A percentile compares a stretch with the other conserved stretches of the same genome.
phyloP scores from a whole-genome alignment of 768 basidiomycete species.

The Hemileccinum rubropunctum region DNA sequence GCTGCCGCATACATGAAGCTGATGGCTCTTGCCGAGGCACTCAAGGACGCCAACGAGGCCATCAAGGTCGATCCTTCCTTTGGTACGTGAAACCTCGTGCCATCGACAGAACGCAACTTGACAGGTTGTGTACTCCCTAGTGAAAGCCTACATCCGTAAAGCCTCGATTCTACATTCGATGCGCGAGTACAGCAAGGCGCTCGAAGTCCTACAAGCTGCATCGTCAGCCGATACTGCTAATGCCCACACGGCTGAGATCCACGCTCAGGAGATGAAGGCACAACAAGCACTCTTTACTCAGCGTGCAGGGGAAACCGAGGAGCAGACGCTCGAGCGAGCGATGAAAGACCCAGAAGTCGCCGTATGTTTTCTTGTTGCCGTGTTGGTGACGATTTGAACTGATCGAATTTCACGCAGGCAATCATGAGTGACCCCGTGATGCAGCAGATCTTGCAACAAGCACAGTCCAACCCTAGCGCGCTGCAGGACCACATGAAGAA shows the following conservation, averaged over 20 bases:
- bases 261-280: slow-evolving; percentile 74
- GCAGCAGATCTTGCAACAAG: slow-evolving; percentile 94
- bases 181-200: slow-evolving; percentile 87
- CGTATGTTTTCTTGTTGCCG: slow-evolving; percentile 44
- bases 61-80: slow-evolving; percentile 89
- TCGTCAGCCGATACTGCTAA: slow-evolving; percentile 73
- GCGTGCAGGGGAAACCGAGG: slow-evolving; percentile 82
- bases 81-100: slow-evolving; percentile 42
- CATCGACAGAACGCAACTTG: neutral
- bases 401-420: slow-evolving; percentile 39
- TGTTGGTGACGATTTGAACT: neutral
- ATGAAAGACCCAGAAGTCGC: slow-evolving; percentile 98
- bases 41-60: slow-evolving; percentile 93
- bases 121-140: slow-evolving; percentile 24
- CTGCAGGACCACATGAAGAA: slow-evolving; percentile 98
- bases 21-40: slow-evolving; percentile 87
- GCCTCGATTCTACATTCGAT: slow-evolving; percentile 80
- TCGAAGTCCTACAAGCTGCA: slow-evolving; percentile 80
- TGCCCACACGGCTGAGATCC: slow-evolving; percentile 83
- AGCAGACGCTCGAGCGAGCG: slow-evolving; percentile 88
- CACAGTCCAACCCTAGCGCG: slow-evolving; percentile 83
- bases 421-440: slow-evolving; percentile 92
- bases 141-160: slow-evolving; percentile 97
- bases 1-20: slow-evolving; percentile 98
- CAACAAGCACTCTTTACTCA: slow-evolving; percentile 77